These are phyloP conservation scores for Sarcomyxa edulis DNA, from an alignment of 768 basidiomycete species.

Conservation along the genomic window DNA sequence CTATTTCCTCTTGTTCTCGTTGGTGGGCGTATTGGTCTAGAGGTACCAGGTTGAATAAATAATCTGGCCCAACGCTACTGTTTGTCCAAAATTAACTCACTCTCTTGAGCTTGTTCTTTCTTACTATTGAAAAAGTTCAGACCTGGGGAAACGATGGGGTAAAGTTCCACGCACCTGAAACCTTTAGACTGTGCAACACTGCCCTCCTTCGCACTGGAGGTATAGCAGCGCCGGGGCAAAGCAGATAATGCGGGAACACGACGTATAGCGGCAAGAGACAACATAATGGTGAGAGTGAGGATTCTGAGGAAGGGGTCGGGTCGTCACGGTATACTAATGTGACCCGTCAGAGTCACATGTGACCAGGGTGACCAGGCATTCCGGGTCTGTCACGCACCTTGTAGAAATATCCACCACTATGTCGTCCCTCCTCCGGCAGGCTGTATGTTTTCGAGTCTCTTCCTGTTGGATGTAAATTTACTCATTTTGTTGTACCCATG, in stretches of 20 bases:
- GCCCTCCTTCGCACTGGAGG: conserved; percentile 43
- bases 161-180: conserved; percentile 44
- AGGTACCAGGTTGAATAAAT: conserved; percentile 6
- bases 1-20: conserved; percentile 52
- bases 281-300: conserved; percentile 35
- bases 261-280: conserved; percentile 34
- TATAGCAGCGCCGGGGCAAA: conserved; percentile 30
- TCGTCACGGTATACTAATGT: conserved; percentile 34
- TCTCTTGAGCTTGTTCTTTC: conserved; percentile 70
- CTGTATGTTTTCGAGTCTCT: too few species aligned
- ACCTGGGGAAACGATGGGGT: conserved; percentile 14
- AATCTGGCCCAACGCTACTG: not conserved
- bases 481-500: too few species aligned
- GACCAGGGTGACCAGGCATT: too few species aligned
- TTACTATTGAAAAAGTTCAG: conserved; percentile 41
- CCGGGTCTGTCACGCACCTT: too few species aligned
- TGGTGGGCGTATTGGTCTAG: conserved; percentile 60
- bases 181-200: conserved; percentile 57
- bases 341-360: too few species aligned
- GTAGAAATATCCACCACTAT: conserved; percentile 6
- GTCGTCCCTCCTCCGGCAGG: not conserved
- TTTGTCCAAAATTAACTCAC: conserved; percentile 7
- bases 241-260: conserved; percentile 32
- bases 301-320: conserved; percentile 35
- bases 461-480: too few species aligned